A percentile compares a stretch with the other conserved stretches of the same genome.
Evolutionary conservation across 306 rosid species (phyloP).

Genomic region (Vicia faba): DNA sequence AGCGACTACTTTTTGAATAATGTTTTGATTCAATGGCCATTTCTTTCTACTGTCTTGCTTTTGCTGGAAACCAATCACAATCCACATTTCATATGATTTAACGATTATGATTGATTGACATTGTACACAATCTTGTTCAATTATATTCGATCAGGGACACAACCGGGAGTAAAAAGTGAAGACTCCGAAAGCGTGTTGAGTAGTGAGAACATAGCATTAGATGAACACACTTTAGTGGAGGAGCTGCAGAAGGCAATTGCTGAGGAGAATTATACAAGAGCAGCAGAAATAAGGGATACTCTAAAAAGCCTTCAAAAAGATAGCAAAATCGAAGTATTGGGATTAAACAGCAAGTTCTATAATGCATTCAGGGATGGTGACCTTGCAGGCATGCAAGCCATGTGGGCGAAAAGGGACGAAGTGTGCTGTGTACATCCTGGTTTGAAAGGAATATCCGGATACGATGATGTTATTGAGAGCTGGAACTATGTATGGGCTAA

Average conservation of each 20-base stretch:
- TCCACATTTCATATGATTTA: too few relatives aligned
- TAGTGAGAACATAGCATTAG: slow-evolving; percentile 52
- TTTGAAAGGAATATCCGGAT: slow-evolving; percentile 72
- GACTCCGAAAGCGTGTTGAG: slow-evolving; percentile 55
- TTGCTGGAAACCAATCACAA: background rate
- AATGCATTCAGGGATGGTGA: slow-evolving; percentile 72
- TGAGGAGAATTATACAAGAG: slow-evolving; percentile 79
- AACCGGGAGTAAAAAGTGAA: slow-evolving; percentile 53
- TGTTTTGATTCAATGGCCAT: background rate
- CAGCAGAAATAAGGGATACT: slow-evolving; percentile 80
- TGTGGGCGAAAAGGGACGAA: slow-evolving; percentile 72
- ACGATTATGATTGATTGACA: too few relatives aligned
- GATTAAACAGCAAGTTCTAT: slow-evolving; percentile 71
- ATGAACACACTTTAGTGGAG: slow-evolving; percentile 63
- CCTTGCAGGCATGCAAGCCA: slow-evolving; percentile 82
- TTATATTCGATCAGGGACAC: slow-evolving; percentile 20
- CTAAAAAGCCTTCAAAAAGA: slow-evolving; percentile 66
- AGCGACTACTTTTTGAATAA: slow-evolving; percentile 6
- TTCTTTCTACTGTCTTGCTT: slow-evolving; percentile 25
- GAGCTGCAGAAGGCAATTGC: slow-evolving; percentile 74
- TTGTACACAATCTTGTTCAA: too few relatives aligned
- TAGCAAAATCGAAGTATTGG: slow-evolving; percentile 53
- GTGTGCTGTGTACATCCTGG: slow-evolving; percentile 93
- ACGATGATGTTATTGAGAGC: slow-evolving; percentile 82
- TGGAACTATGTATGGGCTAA: slow-evolving; percentile 94